These are phyloP conservation scores for Chalaropsis thielavioides DNA, from an alignment of 2,329 filamentous ascomycete genomes.

Conservation along the genomic window DNA sequence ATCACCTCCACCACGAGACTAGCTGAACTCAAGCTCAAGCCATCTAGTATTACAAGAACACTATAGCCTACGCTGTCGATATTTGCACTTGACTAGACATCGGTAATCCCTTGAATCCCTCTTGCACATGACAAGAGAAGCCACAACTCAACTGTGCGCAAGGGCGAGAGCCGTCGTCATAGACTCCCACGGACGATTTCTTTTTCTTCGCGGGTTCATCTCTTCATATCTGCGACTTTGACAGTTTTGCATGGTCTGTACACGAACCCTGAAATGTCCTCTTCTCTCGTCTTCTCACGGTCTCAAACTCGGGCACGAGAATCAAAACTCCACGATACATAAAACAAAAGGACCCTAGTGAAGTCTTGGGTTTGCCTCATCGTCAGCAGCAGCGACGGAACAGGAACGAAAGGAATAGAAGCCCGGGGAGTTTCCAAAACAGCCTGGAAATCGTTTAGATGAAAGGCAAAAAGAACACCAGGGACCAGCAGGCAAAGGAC, in stretches of 20 bases:
- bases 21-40: slow-evolving; percentile 1
- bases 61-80: background rate
- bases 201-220: background rate
- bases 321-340: background rate
- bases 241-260: background rate
- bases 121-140: background rate
- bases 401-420: background rate
- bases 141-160: background rate
- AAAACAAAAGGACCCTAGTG: background rate
- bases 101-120: background rate
- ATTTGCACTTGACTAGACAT: background rate
- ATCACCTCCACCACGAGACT: background rate
- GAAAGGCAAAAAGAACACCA: background rate
- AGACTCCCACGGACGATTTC: background rate
- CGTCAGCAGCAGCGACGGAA: background rate
- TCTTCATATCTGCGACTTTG: slow-evolving; percentile 4
- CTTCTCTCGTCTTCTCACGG: background rate
- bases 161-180: background rate
- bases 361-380: background rate
- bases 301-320: background rate
- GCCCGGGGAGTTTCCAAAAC: background rate
- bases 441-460: background rate
- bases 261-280: background rate
- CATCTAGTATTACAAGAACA: background rate
- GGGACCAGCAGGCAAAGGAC: background rate